Conservation (phyloP, 2,329 filamentous ascomycete species). For the Colletotrichum tamarilloi region DNA sequence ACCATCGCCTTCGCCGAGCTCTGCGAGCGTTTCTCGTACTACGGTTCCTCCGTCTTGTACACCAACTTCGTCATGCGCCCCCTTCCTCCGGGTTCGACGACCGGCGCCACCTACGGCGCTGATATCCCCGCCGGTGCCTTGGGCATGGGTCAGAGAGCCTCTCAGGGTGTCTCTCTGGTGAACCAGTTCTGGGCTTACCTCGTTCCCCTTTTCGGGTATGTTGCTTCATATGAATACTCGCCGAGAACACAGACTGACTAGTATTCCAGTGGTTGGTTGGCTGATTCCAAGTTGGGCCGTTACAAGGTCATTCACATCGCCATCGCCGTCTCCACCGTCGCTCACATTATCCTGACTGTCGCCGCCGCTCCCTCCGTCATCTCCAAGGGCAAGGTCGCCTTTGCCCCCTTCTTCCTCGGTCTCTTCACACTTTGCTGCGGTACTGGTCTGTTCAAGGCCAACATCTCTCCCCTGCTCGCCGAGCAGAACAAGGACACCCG, state of each 20-base stretch:
- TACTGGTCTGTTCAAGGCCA: slow-evolving; percentile 85
- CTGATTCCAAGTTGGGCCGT: slow-evolving; percentile 78
- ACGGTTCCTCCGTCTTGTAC: slow-evolving; percentile 76
- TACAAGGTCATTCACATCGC: slow-evolving; percentile 79
- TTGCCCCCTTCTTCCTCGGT: slow-evolving; percentile 78
- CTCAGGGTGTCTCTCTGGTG: slow-evolving; percentile 59
- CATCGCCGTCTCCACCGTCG: slow-evolving; percentile 72
- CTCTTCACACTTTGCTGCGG: slow-evolving; percentile 66
- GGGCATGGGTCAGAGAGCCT: slow-evolving; percentile 67
- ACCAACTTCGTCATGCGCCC: slow-evolving; percentile 72
- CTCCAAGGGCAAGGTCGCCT: slow-evolving; percentile 63
- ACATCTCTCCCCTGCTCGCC: slow-evolving; percentile 78
- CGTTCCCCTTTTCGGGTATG: slow-evolving; percentile 66
- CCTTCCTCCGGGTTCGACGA: slow-evolving; percentile 64
- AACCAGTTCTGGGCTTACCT: slow-evolving; percentile 73
- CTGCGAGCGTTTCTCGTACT: slow-evolving; percentile 83
- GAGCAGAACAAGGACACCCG: slow-evolving; percentile 74
- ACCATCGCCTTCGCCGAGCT: slow-evolving; percentile 79
- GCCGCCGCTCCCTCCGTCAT: slow-evolving; percentile 74
- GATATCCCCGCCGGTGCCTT: slow-evolving; percentile 61
- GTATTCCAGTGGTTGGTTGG: slow-evolving; percentile 59
- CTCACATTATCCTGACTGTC: slow-evolving; percentile 74
- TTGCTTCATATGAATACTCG: slow-evolving; percentile 24
- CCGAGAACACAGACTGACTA: not conserved
- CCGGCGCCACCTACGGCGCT: slow-evolving; percentile 56